Percentiles rank a stretch among this genome's conserved stretches.
Conservation (phyloP, 805 yeast genomes). For the Sugiyamaella valdiviana region DNA sequence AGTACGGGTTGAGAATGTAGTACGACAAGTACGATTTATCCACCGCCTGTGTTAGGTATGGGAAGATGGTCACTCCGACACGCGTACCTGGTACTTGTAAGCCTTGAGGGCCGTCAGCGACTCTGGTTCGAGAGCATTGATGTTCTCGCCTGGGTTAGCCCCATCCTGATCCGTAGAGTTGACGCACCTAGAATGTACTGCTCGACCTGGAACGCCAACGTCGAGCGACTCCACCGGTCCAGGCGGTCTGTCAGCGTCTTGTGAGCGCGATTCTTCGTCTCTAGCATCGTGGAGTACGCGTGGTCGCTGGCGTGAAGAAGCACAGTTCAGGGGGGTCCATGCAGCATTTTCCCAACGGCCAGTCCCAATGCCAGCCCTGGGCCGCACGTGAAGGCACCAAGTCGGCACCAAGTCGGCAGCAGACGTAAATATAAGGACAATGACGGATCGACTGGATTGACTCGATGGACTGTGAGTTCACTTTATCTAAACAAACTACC, state of each 20-base stretch:
- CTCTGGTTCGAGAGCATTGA: conserved; percentile 15
- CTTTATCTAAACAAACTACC: too few relatives aligned
- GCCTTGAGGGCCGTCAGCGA: conserved; percentile 23
- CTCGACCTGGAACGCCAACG: conserved; percentile 12
- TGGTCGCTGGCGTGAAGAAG: too few relatives aligned
- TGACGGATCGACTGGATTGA: neutral
- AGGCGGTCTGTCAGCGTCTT: conserved; percentile 1
- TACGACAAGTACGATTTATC: conserved; percentile 78
- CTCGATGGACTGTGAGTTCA: neutral
- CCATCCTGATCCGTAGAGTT: neutral
- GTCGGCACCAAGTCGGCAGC: too few relatives aligned
- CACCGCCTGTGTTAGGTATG: conserved; percentile 37
- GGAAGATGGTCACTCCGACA: neutral
- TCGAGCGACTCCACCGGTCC: conserved; percentile 7
- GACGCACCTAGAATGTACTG: conserved; percentile 11
- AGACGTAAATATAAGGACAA: too few relatives aligned
- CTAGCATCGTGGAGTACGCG: too few relatives aligned
- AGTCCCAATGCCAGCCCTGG: neutral
- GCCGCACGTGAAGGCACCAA: too few relatives aligned
- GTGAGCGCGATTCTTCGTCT: too few relatives aligned
- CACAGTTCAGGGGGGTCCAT: neutral
- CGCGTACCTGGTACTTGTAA: conserved; percentile 26
- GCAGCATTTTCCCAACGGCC: neutral
- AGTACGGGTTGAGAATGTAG: conserved; percentile 74
- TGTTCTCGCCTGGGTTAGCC: conserved; percentile 10